A percentile compares a stretch with the other conserved stretches of the same genome.
These are phyloP conservation scores for Raffaelea arxii DNA, from an alignment of 2,329 filamentous ascomycete genomes.

Conservation along the genomic window DNA sequence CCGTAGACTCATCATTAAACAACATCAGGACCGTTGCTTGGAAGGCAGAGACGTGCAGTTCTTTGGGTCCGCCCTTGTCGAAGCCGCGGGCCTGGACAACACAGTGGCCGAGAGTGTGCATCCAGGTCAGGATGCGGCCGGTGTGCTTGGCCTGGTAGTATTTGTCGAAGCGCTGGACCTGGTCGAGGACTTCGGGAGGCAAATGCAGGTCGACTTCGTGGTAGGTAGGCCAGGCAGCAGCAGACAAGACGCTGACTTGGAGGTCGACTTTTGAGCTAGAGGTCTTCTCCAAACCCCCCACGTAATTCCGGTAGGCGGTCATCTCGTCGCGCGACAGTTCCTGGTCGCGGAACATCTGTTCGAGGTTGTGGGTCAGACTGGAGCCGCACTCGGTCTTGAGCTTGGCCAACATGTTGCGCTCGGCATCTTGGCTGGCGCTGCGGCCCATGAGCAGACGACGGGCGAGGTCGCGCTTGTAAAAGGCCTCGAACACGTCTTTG, in stretches of 20 bases:
- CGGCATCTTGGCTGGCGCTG: constrained; percentile 89
- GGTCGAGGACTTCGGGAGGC: constrained; percentile 63
- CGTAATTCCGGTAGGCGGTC: constrained; percentile 66
- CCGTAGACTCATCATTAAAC: constrained; percentile 59
- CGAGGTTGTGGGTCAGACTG: constrained; percentile 91
- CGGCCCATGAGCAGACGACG: constrained; percentile 81
- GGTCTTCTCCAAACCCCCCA: constrained; percentile 31
- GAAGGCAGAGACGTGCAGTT: constrained; percentile 82
- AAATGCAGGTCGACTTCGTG: constrained; percentile 55
- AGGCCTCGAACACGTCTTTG: constrained; percentile 96
- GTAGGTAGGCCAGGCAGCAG: constrained; percentile 88
- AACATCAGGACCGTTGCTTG: constrained; percentile 85
- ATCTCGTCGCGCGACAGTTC: constrained; percentile 90
- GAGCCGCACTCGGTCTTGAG: constrained; percentile 89
- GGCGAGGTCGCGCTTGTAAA: constrained; percentile 97
- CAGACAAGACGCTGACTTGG: constrained; percentile 81
- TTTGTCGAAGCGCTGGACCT: constrained; percentile 70
- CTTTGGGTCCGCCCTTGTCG: constrained; percentile 70
- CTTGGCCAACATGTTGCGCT: constrained; percentile 88
- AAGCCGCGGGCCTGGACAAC: constrained; percentile 74
- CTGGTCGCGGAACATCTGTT: constrained; percentile 99
- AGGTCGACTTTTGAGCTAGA: too few relatives aligned
- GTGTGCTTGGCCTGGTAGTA: constrained; percentile 89
- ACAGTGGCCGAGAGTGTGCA: constrained; percentile 86
- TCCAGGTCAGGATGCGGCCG: constrained; percentile 80